phyloP scores from a whole-genome alignment of 768 basidiomycete species.

The Termitomyces sp. region DNA sequence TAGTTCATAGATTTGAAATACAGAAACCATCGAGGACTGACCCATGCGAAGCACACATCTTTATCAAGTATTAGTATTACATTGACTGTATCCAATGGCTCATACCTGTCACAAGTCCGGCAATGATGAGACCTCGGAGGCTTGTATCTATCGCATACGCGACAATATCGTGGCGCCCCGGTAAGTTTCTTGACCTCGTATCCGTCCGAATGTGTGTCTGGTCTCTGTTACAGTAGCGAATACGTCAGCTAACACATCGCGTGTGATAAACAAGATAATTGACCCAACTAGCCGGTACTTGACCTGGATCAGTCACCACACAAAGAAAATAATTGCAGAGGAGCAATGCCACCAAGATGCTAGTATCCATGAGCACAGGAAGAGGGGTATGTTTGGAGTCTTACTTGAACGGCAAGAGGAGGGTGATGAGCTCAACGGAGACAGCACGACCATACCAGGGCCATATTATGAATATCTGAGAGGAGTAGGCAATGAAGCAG shows the following conservation, averaged over 20 bases:
- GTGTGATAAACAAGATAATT: slow-evolving; percentile 18
- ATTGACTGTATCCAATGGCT: neutral
- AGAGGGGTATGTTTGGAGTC: slow-evolving; percentile 22
- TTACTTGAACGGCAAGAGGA: slow-evolving; percentile 92
- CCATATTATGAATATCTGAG: slow-evolving; percentile 87
- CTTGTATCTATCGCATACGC: slow-evolving; percentile 81
- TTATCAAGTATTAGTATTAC: slow-evolving; percentile 6
- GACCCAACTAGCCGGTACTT: slow-evolving; percentile 79
- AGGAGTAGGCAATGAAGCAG: slow-evolving; percentile 83
- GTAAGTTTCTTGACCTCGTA: slow-evolving; percentile 91
- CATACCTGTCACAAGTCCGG: slow-evolving; percentile 68
- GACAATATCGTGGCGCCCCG: slow-evolving; percentile 79
- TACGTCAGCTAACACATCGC: neutral
- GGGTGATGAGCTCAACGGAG: slow-evolving; percentile 67
- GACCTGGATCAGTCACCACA: slow-evolving; percentile 81
- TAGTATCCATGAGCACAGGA: slow-evolving; percentile 28
- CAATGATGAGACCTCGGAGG: slow-evolving; percentile 94
- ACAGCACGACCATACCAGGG: slow-evolving; percentile 85
- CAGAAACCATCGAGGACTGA: slow-evolving; percentile 25
- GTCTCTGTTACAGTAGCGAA: slow-evolving; percentile 57
- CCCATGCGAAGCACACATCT: slow-evolving; percentile 92
- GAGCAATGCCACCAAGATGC: slow-evolving; percentile 70
- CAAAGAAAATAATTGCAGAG: slow-evolving; percentile 89
- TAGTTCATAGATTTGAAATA: slow-evolving; percentile 2
- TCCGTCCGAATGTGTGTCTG: slow-evolving; percentile 67